These are phyloP conservation scores for Plasmodium sp. DNA, from an alignment of 169 alveolate genomes.

Conservation along the genomic window DNA sequence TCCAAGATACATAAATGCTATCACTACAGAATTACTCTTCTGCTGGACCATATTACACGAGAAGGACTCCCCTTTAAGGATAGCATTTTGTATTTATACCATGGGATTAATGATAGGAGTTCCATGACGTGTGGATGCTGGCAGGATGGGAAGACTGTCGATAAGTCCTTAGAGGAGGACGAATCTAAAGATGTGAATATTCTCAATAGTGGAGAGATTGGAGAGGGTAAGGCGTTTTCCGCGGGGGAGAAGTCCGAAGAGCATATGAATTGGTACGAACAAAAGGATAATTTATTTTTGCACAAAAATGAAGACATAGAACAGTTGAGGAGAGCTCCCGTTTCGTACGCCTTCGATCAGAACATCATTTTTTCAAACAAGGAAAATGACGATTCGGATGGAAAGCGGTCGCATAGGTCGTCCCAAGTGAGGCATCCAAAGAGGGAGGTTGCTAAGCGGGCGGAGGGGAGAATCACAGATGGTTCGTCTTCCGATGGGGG, in stretches of 20 bases:
- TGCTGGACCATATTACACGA: slow-evolving; percentile 19
- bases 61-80: slow-evolving; percentile 30
- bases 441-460: not conserved
- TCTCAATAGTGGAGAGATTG: not conserved
- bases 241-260: not conserved
- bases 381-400: not conserved
- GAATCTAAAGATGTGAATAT: not conserved
- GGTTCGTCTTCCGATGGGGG: not conserved
- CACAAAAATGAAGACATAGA: slow-evolving; percentile 1
- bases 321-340: not conserved
- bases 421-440: not conserved
- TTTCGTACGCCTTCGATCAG: not conserved
- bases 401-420: not conserved
- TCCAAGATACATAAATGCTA: slow-evolving; percentile 67
- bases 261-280: slow-evolving; percentile 11
- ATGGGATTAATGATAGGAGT: slow-evolving; percentile 27
- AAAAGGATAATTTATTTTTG: not conserved
- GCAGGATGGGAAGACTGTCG: slow-evolving; percentile 1
- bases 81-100: slow-evolving; percentile 30
- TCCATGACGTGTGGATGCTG: slow-evolving; percentile 32
- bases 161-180: not conserved
- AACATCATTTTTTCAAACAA: not conserved
- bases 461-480: not conserved
- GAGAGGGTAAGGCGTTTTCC: not conserved
- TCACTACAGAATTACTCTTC: slow-evolving; percentile 14